phyloP scores from a whole-genome alignment of 2,329 filamentous ascomycete genomes.

The Fusarium domesticum region DNA sequence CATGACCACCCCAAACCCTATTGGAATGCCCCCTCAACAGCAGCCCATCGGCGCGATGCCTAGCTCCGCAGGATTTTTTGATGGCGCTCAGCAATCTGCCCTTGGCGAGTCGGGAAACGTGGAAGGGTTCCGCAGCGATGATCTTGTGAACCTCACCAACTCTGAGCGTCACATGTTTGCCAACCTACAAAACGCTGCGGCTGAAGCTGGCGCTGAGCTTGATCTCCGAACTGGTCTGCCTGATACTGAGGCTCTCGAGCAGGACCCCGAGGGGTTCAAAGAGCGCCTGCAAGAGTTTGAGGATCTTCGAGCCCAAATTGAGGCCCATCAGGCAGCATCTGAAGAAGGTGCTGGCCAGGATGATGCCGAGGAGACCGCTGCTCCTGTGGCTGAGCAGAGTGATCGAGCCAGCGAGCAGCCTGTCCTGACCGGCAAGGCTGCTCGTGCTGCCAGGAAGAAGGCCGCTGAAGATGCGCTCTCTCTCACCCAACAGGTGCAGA shows the following conservation, averaged over 20 bases:
- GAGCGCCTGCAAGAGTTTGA: slow-evolving; percentile 84
- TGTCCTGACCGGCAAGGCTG: slow-evolving; percentile 23
- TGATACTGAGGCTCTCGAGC: slow-evolving; percentile 47
- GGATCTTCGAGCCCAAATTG: slow-evolving; percentile 69
- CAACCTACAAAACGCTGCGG: slow-evolving; percentile 35
- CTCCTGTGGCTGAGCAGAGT: slow-evolving; percentile 8
- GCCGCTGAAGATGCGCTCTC: slow-evolving; percentile 51
- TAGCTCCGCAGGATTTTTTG: slow-evolving; percentile 68
- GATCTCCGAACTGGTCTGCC: slow-evolving; percentile 48
- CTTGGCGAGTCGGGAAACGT: slow-evolving; percentile 34
- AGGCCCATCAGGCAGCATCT: slow-evolving; percentile 47
- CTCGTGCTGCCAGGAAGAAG: slow-evolving; percentile 34
- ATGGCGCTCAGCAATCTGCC: slow-evolving; percentile 38
- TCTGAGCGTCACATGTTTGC: slow-evolving; percentile 54
- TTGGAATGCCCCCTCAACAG: slow-evolving; percentile 52
- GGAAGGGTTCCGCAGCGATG: slow-evolving; percentile 66
- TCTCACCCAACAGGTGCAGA: slow-evolving; percentile 80
- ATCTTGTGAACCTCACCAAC: slow-evolving; percentile 62
- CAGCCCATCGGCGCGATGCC: slow-evolving; percentile 56
- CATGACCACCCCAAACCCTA: slow-evolving; percentile 83
- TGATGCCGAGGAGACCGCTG: slow-evolving; percentile 12
- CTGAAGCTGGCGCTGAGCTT: slow-evolving; percentile 32
- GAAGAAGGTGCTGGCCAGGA: slow-evolving; percentile 38
- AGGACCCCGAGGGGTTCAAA: slow-evolving; percentile 58
- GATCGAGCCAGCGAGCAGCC: slow-evolving; percentile 14